Evolutionary conservation across 164 flowering plant genomes (phyloP), one percentile per base, ranked within the genome.

Genomic region (Magnolia kwangsiensis): DNA sequence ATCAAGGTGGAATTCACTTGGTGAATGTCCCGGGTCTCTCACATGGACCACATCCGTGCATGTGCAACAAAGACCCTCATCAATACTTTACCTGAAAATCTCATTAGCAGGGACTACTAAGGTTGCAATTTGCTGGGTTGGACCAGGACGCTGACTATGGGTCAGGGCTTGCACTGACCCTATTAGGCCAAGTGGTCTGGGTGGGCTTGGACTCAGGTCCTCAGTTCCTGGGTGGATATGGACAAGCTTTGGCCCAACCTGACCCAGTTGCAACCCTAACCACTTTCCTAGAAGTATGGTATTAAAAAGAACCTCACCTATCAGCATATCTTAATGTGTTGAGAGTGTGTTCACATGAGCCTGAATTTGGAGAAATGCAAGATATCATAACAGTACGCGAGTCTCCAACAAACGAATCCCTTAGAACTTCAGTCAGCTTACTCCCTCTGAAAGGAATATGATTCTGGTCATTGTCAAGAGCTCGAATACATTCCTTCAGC

Each of bases 381-480:
- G 98, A 95, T 77, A 95, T 95, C 98, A 95, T 95, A 4, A 95
- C 97, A 69, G 98, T 95, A 23, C 96, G 92, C 13, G 97, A 92
- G 79, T 95, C 87, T 8, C 98, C 98, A 72, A 92, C 96, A 84
- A 95, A 95, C 1, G 98, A 92, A 82, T 95, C 98, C 80, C 98
- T 80, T 51, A 95, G 86, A 59, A 95, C 98, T 85, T 95, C 98
- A 24, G 98, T 95, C 45, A 95, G 81, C 81, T 95, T 95, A 82
- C 98, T 95, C 55, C 98, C 98, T 86, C 98, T 85, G 81, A 95
- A 95, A 77, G 98, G 98, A 79, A 95, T 92, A 78, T 95, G 98
- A 74, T 88, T 89, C 78, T 95, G 97, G 73, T 95, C 98, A 82
- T 87, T 92, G 82, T 95, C 98, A 78, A 95, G 96, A 68, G 98